Evolutionary conservation across 345 rosid species (phyloP).

Genomic region (Angophora floribunda): DNA sequence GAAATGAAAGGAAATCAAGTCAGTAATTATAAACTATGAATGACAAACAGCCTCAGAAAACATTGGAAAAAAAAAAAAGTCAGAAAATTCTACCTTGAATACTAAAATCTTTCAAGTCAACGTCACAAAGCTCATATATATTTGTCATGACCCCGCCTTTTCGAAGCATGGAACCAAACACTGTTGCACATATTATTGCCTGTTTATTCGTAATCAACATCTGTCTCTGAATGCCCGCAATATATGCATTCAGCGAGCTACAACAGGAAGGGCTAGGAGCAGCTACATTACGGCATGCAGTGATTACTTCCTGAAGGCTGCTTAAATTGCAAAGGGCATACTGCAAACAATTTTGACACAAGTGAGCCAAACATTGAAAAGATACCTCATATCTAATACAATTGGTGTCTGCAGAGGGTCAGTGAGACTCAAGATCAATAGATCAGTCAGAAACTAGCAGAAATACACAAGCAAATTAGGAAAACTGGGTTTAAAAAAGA

Average conservation of each 20-base stretch:
- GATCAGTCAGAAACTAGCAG: neutral
- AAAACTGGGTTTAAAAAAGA: neutral
- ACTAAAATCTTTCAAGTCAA: slow-evolving; percentile 93
- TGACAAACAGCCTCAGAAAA: neutral
- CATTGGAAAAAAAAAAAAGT: neutral
- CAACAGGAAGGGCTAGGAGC: slow-evolving; percentile 94
- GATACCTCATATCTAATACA: neutral
- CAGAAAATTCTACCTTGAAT: slow-evolving; percentile 54
- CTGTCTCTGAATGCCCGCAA: slow-evolving; percentile 77
- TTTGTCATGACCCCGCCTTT: slow-evolving; percentile 86
- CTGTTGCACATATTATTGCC: slow-evolving; percentile 85
- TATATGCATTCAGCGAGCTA: slow-evolving; percentile 75
- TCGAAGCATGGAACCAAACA: slow-evolving; percentile 69
- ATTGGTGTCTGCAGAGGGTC: neutral
- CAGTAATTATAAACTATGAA: slow-evolving; percentile 5
- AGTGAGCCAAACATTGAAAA: neutral
- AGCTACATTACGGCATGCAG: slow-evolving; percentile 79
- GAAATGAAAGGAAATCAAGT: slow-evolving; percentile 1
- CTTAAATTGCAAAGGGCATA: slow-evolving; percentile 80
- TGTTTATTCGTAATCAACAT: slow-evolving; percentile 96
- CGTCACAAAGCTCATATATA: slow-evolving; percentile 88
- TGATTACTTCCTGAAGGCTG: slow-evolving; percentile 75
- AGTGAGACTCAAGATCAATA: neutral
- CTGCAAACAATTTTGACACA: slow-evolving; percentile 33
- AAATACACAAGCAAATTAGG: neutral